phyloP scores from a whole-genome alignment of 1,139 yeast species.

The Hyphopichia burtonii region DNA sequence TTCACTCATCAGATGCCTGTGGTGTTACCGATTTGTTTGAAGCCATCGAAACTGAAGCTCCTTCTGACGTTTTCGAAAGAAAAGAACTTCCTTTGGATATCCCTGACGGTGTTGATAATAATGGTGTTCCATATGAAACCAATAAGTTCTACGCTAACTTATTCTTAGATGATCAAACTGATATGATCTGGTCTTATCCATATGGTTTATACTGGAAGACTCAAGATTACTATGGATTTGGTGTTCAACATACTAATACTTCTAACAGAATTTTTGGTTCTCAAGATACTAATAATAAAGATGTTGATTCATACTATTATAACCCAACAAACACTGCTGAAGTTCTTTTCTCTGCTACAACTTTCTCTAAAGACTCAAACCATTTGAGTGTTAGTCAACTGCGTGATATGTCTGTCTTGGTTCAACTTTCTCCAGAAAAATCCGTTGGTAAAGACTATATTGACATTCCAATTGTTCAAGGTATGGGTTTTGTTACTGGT shows the following conservation, averaged over 20 bases:
- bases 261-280: slow-evolving; percentile 61
- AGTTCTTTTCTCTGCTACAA: slow-evolving; percentile 52
- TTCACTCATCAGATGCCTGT: slow-evolving; percentile 10
- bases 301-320: slow-evolving; percentile 31
- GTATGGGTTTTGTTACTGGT: slow-evolving; percentile 13
- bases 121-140: slow-evolving; percentile 54
- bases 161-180: slow-evolving; percentile 55
- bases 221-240: slow-evolving; percentile 45
- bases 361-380: slow-evolving; percentile 27
- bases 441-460: slow-evolving; percentile 15
- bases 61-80: slow-evolving; percentile 49
- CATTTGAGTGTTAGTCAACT: slow-evolving; percentile 40
- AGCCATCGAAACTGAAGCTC: slow-evolving; percentile 48
- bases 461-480: slow-evolving; percentile 38
- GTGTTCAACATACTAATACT: slow-evolving; percentile 53
- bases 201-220: slow-evolving; percentile 61
- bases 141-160: slow-evolving; percentile 75
- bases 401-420: slow-evolving; percentile 49
- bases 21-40: slow-evolving; percentile 39
- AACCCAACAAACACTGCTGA: slow-evolving; percentile 45
- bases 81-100: slow-evolving; percentile 48
- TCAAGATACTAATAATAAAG: slow-evolving; percentile 22
- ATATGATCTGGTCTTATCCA: slow-evolving; percentile 68
- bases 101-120: slow-evolving; percentile 48
- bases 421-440: slow-evolving; percentile 29